These are phyloP conservation scores for Myrmaecium sp. DNA, from an alignment of 2,329 filamentous ascomycete species.

Conservation along the genomic window DNA sequence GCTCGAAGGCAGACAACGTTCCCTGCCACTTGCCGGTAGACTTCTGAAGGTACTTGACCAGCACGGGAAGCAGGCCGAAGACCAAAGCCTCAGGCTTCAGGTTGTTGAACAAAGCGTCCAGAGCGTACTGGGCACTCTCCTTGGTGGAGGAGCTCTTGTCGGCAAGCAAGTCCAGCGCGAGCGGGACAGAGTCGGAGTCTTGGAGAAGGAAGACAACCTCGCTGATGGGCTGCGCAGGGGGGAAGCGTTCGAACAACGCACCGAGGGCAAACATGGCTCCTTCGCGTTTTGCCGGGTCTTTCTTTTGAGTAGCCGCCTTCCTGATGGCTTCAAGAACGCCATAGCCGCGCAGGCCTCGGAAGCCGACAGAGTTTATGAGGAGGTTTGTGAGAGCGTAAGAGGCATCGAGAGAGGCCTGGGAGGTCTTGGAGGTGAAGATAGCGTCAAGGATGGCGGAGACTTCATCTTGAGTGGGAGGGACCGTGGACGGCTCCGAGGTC, in stretches of 20 bases:
- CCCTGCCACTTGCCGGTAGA: slow-evolving; percentile 95
- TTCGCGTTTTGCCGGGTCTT: slow-evolving; percentile 70
- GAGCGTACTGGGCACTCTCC: slow-evolving; percentile 83
- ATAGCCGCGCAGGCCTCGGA: slow-evolving; percentile 44
- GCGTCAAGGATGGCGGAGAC: slow-evolving; percentile 24
- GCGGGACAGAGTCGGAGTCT: slow-evolving; percentile 53
- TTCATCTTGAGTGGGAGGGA: slow-evolving; percentile 29
- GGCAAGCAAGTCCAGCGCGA: slow-evolving; percentile 67
- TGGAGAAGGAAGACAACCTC: slow-evolving; percentile 73
- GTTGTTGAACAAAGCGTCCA: slow-evolving; percentile 72
- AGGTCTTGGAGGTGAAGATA: slow-evolving; percentile 34
- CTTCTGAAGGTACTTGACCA: slow-evolving; percentile 62
- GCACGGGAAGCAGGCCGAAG: slow-evolving; percentile 59
- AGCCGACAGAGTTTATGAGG: slow-evolving; percentile 47
- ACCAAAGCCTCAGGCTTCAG: slow-evolving; percentile 71
- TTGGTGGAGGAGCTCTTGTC: slow-evolving; percentile 83
- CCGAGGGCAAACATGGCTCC: slow-evolving; percentile 90
- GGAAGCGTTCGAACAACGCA: slow-evolving; percentile 82
- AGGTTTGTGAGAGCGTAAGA: slow-evolving; percentile 48
- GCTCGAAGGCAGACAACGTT: slow-evolving; percentile 65
- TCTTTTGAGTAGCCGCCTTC: slow-evolving; percentile 84
- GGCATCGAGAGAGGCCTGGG: slow-evolving; percentile 41
- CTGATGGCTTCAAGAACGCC: slow-evolving; percentile 45
- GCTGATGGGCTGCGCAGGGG: slow-evolving; percentile 55
- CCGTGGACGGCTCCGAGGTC: slow-evolving; percentile 21